Percentiles rank a stretch among this genome's conserved stretches.
phyloP scores from a whole-genome alignment of 2,329 filamentous ascomycete species.

The Scleromitrula shiraiana region DNA sequence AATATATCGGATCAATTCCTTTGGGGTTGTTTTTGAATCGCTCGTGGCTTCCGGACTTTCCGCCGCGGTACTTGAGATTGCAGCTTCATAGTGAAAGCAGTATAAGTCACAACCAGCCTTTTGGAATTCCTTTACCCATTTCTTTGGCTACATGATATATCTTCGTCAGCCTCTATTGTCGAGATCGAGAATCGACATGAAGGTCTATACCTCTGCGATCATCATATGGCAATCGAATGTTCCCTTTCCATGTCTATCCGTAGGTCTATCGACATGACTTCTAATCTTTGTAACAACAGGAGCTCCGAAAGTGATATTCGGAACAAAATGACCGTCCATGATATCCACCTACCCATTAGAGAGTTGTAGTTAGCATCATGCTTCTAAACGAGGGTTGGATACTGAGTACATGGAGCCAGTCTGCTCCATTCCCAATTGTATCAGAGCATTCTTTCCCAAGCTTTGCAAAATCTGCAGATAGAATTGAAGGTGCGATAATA shows the following conservation, averaged over 20 bases:
- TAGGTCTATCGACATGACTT: slow-evolving; percentile 70
- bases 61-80: slow-evolving; percentile 72
- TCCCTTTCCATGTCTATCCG: slow-evolving; percentile 63
- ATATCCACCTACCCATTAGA: slow-evolving; percentile 59
- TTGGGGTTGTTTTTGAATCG: slow-evolving; percentile 69
- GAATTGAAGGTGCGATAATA: slow-evolving; percentile 96
- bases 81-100: slow-evolving; percentile 99
- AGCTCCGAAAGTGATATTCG: slow-evolving; percentile 94
- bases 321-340: slow-evolving; percentile 98
- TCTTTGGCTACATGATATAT: slow-evolving; percentile 64
- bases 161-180: neutral
- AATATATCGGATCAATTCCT: slow-evolving; percentile 82
- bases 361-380: neutral
- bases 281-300: slow-evolving; percentile 94
- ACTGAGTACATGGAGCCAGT: slow-evolving; percentile 44
- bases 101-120: slow-evolving; percentile 95
- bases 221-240: slow-evolving; percentile 99
- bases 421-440: slow-evolving; percentile 79
- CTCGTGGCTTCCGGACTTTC: slow-evolving; percentile 65
- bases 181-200: neutral
- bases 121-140: slow-evolving; percentile 95
- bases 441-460: slow-evolving; percentile 78
- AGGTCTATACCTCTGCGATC: slow-evolving; percentile 73
- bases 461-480: slow-evolving; percentile 89
- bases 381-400: neutral